A percentile compares a stretch with the other conserved stretches of the same genome.
phyloP scores from a whole-genome alignment of 2,329 filamentous ascomycete genomes.

The Huntiella abstrusa region DNA sequence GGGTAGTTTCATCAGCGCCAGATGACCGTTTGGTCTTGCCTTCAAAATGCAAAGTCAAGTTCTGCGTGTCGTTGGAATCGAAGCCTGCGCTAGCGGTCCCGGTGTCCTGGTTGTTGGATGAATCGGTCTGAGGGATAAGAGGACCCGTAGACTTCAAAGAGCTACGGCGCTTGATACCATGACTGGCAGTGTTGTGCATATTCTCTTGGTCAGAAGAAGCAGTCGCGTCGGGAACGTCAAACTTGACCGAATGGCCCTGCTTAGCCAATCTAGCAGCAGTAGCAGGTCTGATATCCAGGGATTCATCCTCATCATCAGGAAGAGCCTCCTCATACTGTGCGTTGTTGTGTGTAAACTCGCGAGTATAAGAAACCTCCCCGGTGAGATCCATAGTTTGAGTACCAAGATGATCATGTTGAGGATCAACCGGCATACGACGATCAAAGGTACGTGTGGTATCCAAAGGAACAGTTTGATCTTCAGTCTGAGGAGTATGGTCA shows the following conservation, averaged over 20 bases:
- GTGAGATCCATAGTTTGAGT: slow-evolving; percentile 89
- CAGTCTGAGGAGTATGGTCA: slow-evolving; percentile 34
- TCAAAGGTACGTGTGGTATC: slow-evolving; percentile 22
- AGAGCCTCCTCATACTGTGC: slow-evolving; percentile 11
- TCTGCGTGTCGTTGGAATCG: slow-evolving; percentile 14
- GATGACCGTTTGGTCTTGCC: slow-evolving; percentile 11
- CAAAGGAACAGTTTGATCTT: slow-evolving; percentile 20
- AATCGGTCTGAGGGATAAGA: neutral
- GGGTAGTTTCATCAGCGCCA: slow-evolving; percentile 10
- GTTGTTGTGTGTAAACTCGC: slow-evolving; percentile 17
- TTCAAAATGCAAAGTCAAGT: slow-evolving; percentile 13
- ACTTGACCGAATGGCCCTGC: slow-evolving; percentile 13
- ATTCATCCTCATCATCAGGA: slow-evolving; percentile 11
- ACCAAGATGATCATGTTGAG: slow-evolving; percentile 43
- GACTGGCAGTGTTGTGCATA: slow-evolving; percentile 18
- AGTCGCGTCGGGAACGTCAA: slow-evolving; percentile 22
- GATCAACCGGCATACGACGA: slow-evolving; percentile 14
- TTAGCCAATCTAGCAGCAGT: neutral
- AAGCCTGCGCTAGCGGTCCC: slow-evolving; percentile 13
- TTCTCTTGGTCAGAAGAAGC: slow-evolving; percentile 15
- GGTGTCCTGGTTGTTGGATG: slow-evolving; percentile 9
- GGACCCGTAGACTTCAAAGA: slow-evolving; percentile 10
- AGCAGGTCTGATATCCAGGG: slow-evolving; percentile 2
- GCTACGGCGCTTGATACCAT: slow-evolving; percentile 24
- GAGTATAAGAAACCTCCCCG: slow-evolving; percentile 41